These are phyloP conservation scores for Ajuga chamaepitys DNA, from an alignment of 257 asterid species.

Conservation along the genomic window DNA sequence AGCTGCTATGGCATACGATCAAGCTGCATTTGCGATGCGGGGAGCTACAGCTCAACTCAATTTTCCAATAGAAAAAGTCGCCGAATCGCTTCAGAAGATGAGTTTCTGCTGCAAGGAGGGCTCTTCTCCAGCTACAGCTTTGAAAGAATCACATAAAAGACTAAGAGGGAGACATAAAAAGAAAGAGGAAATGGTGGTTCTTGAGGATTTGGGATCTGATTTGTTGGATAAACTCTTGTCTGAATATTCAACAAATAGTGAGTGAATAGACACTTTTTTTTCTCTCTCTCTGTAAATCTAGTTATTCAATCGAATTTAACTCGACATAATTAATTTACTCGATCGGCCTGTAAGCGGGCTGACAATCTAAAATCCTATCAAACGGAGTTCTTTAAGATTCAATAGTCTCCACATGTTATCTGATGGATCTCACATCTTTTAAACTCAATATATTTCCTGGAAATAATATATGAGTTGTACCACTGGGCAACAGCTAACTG, in stretches of 20 bases:
- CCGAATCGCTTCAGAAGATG: constrained; percentile 29
- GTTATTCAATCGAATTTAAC: no score
- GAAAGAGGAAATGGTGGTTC: constrained; percentile 23
- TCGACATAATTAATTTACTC: no score
- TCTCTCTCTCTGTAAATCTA: not conserved
- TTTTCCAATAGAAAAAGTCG: constrained; percentile 23
- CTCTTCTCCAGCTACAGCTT: not conserved
- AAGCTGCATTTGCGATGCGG: constrained; percentile 37
- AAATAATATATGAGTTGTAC: no score
- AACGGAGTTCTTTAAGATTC: no score
- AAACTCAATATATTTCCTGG: no score
- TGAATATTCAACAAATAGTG: not conserved
- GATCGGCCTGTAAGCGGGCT: no score
- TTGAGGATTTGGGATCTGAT: constrained; percentile 37
- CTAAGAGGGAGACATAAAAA: not conserved
- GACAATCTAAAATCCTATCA: no score
- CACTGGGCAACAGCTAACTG: no score
- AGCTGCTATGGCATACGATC: constrained; percentile 46
- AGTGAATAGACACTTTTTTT: not conserved
- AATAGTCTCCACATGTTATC: no score
- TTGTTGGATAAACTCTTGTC: constrained; percentile 19
- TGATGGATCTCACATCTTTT: no score
- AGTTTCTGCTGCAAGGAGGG: constrained; percentile 4
- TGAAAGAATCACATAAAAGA: constrained; percentile 27
- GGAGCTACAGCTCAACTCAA: constrained; percentile 30